Conservation (phyloP, 106 monocot species). For the Agapanthus africanus region DNA sequence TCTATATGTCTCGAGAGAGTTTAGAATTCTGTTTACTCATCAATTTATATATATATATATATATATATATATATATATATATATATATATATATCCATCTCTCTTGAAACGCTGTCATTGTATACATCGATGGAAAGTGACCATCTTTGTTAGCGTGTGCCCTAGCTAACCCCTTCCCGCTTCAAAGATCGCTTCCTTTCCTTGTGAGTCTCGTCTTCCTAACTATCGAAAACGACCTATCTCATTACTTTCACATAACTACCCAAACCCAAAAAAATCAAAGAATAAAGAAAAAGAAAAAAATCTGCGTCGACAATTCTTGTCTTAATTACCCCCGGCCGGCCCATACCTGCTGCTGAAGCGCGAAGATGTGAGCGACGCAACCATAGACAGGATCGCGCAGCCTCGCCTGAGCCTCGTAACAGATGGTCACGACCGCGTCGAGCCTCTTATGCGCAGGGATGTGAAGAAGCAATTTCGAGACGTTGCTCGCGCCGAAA, state of each 20-base stretch:
- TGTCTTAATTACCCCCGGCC: not conserved
- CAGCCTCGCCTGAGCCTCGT: constrained; percentile 50
- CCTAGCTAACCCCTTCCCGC: not conserved
- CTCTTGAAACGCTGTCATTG: too few relatives aligned
- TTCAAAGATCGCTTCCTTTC: not conserved
- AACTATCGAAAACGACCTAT: not conserved
- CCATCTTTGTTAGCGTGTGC: not conserved
- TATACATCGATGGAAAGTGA: too few relatives aligned
- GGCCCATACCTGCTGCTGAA: constrained; percentile 86
- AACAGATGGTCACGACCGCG: constrained; percentile 52
- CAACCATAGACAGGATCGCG: constrained; percentile 54
- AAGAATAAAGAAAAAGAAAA: too few relatives aligned
- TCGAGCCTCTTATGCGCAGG: constrained; percentile 37
- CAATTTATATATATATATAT: too few relatives aligned
- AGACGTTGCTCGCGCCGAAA: constrained; percentile 58
- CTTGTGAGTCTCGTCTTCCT: constrained; percentile 5
- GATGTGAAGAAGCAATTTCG: constrained; percentile 18
- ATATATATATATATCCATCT: too few relatives aligned
- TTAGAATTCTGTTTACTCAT: too few relatives aligned
- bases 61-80: too few relatives aligned
- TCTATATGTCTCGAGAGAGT: too few relatives aligned
- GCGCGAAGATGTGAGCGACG: constrained; percentile 54
- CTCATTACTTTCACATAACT: not conserved
- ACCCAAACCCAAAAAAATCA: not conserved
- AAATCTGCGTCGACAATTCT: too few relatives aligned